Percentiles rank a stretch among this genome's conserved stretches.
phyloP scores from a whole-genome alignment of 2,329 filamentous ascomycete genomes.

The Paramyrothecium roridum region DNA sequence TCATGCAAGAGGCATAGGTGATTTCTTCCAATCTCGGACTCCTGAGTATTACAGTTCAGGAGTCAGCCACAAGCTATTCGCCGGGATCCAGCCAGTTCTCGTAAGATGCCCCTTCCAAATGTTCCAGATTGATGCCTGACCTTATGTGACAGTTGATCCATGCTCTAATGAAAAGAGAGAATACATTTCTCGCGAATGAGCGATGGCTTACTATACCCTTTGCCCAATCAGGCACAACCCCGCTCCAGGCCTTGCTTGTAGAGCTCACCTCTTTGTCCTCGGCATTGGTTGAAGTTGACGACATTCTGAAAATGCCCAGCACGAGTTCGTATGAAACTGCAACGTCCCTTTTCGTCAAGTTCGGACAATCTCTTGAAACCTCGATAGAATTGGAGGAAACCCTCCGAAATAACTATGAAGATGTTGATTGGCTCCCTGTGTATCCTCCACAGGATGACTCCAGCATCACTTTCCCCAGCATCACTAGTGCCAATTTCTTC shows the following conservation, averaged over 20 bases:
- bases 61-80: not conserved
- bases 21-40: not conserved
- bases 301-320: not conserved
- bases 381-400: not conserved
- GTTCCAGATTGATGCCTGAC: not conserved
- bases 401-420: not conserved
- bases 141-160: not conserved
- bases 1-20: not conserved
- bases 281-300: not conserved
- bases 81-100: not conserved
- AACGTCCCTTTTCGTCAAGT: not conserved
- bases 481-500: not conserved
- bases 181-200: not conserved
- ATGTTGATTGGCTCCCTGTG: not conserved
- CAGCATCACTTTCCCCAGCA: not conserved
- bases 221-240: not conserved
- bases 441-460: not conserved
- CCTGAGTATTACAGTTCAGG: not conserved
- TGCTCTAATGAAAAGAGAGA: not conserved
- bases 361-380: not conserved
- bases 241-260: not conserved
- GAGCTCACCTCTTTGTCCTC: not conserved
- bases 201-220: not conserved
- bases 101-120: no score
- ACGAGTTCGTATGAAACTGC: not conserved